Percentiles rank a stretch among this genome's conserved stretches.
Conservation (phyloP, 192 early-diverging fungal genomes). For the Gigaspora rosea region DNA sequence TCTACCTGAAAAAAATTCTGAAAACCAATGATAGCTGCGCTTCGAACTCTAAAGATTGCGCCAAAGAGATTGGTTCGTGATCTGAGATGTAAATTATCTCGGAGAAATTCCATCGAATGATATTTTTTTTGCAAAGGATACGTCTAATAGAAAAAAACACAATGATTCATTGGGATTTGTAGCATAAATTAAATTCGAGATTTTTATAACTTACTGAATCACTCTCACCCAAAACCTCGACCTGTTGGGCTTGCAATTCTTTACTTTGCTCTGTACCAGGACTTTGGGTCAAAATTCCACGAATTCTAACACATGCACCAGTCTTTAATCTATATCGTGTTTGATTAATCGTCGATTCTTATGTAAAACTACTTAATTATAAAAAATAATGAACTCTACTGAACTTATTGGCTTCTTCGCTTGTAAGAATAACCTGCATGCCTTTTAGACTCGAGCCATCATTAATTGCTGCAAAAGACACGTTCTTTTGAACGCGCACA, state of each 20-base stretch:
- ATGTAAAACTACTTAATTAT: background rate
- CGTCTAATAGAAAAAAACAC: constrained; percentile 39
- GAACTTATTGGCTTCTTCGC: constrained; percentile 58
- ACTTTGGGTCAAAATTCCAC: constrained; percentile 66
- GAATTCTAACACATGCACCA: constrained; percentile 72
- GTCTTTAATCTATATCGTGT: constrained; percentile 57
- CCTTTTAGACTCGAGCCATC: constrained; percentile 75
- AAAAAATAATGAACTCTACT: background rate
- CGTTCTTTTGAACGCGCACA: constrained; percentile 74
- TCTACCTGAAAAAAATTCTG: constrained; percentile 73
- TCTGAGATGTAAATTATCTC: constrained; percentile 75
- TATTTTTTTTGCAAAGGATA: constrained; percentile 89
- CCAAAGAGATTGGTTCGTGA: constrained; percentile 74
- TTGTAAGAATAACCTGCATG: constrained; percentile 66
- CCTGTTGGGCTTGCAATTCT: constrained; percentile 64
- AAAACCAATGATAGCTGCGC: constrained; percentile 63
- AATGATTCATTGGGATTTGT: no score
- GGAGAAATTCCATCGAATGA: constrained; percentile 75
- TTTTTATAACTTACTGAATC: constrained; percentile 48
- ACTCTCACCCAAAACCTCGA: constrained; percentile 59
- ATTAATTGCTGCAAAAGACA: constrained; percentile 75
- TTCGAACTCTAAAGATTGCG: constrained; percentile 72
- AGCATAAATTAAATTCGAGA: background rate
- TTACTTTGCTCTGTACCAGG: constrained; percentile 69
- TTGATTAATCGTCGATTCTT: background rate